These are phyloP conservation scores for Fusarium pininemorale DNA, from an alignment of 2,329 filamentous ascomycete species.

Conservation along the genomic window DNA sequence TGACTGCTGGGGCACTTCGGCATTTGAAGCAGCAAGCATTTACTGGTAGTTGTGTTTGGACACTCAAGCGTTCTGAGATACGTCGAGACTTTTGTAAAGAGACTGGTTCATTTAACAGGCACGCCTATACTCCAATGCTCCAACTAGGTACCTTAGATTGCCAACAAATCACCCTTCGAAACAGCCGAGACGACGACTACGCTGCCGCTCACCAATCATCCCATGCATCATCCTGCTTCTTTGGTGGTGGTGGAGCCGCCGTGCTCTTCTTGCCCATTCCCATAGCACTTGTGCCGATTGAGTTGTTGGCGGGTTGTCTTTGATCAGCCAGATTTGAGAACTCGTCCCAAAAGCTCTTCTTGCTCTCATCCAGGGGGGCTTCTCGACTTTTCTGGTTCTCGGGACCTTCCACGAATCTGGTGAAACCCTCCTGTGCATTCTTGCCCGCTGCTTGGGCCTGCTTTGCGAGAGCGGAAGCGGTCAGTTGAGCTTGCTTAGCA, in stretches of 20 bases:
- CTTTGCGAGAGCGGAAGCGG: constrained; percentile 73
- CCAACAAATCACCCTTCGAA: constrained; percentile 7
- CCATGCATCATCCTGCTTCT: constrained; percentile 67
- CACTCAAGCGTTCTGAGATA: constrained; percentile 12
- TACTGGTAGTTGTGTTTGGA: constrained; percentile 6
- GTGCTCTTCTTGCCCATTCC: constrained; percentile 58
- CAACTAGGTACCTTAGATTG: constrained; percentile 33
- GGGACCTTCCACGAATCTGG: constrained; percentile 85
- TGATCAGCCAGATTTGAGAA: constrained; percentile 78
- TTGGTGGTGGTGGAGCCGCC: constrained; percentile 42
- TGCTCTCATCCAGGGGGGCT: constrained; percentile 66
- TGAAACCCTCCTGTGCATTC: constrained; percentile 81
- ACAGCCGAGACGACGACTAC: background rate
- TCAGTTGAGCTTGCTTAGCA: constrained; percentile 70
- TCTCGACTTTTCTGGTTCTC: constrained; percentile 49
- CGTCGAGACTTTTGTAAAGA: constrained; percentile 12
- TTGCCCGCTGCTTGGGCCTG: constrained; percentile 75
- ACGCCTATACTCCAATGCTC: constrained; percentile 44
- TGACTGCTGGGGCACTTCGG: background rate
- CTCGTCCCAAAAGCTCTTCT: constrained; percentile 91
- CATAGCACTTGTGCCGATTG: constrained; percentile 69
- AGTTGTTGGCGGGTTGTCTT: constrained; percentile 55
- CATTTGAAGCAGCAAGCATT: background rate
- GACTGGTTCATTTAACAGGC: constrained; percentile 33
- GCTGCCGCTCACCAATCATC: constrained; percentile 64